Evolutionary conservation across 768 basidiomycete genomes (phyloP).

Genomic region (Phanerochaete carnosa): DNA sequence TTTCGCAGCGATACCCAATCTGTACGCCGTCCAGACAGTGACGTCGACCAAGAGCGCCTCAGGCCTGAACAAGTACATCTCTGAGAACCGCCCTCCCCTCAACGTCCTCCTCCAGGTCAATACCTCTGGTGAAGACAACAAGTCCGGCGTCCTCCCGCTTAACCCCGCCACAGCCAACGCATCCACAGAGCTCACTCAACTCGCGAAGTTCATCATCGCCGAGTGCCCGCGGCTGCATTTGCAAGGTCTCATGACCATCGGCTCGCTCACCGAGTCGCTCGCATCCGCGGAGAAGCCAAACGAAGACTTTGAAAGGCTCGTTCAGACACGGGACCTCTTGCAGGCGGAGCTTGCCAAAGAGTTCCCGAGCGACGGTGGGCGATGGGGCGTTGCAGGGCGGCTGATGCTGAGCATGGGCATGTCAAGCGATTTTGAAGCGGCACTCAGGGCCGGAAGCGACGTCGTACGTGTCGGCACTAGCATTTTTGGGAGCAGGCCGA

Average conservation of each 20-base stretch:
- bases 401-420: conserved; percentile 90
- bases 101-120: conserved; percentile 91
- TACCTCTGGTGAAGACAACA: conserved; percentile 88
- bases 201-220: conserved; percentile 68
- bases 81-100: conserved; percentile 57
- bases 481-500: conserved; percentile 76
- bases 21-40: conserved; percentile 84
- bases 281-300: conserved; percentile 45
- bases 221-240: conserved; percentile 74
- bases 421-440: conserved; percentile 92
- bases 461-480: conserved; percentile 89
- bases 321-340: conserved; percentile 58
- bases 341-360: conserved; percentile 37
- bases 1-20: conserved; percentile 75
- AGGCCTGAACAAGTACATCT: conserved; percentile 71
- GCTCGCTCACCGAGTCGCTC: conserved; percentile 72
- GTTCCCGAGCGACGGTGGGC: conserved; percentile 18
- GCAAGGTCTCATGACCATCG: conserved; percentile 96
- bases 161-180: conserved; percentile 25
- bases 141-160: conserved; percentile 80
- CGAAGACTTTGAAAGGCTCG: conserved; percentile 73
- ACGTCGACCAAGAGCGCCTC: conserved; percentile 78
- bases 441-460: conserved; percentile 78
- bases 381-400: conserved; percentile 44
- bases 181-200: conserved; percentile 49